Conservation (phyloP, 1,284 basidiomycete species). For the Apiotrichum gracile region DNA sequence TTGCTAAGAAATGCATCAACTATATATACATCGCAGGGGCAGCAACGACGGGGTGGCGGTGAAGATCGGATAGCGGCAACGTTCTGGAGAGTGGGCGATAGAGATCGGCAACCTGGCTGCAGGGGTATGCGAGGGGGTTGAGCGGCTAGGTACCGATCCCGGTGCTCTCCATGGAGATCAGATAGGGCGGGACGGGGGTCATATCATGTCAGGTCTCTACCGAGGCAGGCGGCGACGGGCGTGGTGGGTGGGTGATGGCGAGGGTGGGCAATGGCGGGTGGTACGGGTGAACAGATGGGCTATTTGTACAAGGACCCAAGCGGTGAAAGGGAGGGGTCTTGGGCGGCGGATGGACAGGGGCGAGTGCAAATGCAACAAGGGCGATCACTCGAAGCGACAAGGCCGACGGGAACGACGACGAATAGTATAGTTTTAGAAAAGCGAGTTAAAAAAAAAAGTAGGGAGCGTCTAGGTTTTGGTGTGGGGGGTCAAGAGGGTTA, state of each 20-base stretch:
- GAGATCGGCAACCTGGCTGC: background rate
- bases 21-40: constrained; percentile 3
- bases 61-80: background rate
- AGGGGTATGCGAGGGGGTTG: too few relatives aligned
- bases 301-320: constrained; percentile 1
- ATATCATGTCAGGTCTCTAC: background rate
- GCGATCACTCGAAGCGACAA: background rate
- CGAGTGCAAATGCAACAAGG: background rate
- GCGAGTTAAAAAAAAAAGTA: background rate
- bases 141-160: too few relatives aligned
- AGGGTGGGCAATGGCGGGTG: background rate
- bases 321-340: background rate
- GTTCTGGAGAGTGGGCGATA: background rate
- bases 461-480: background rate
- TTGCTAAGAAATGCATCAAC: constrained; percentile 1
- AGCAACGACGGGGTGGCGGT: too few relatives aligned
- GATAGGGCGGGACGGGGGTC: background rate
- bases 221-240: too few relatives aligned
- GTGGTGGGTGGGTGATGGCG: background rate
- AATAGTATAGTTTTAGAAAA: background rate
- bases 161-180: too few relatives aligned
- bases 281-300: background rate
- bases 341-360: background rate
- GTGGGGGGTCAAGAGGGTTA: background rate
- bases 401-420: background rate